These are phyloP conservation scores for Tulasnella sp. DNA, from an alignment of 768 basidiomycete genomes.

Conservation along the genomic window DNA sequence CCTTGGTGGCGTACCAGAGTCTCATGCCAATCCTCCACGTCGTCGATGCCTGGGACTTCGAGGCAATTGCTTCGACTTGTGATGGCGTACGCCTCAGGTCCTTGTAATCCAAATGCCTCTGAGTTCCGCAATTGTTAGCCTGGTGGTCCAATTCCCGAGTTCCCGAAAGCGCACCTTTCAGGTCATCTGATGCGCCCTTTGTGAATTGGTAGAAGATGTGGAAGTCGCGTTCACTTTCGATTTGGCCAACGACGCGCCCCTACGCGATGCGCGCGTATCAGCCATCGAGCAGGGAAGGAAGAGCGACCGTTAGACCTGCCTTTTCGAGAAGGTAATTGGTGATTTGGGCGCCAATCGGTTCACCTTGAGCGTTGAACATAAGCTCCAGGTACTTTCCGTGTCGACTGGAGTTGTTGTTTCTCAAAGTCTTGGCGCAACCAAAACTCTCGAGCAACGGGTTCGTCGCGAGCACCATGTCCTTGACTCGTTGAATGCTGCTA, in stretches of 20 bases:
- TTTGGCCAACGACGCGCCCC: conserved; percentile 92
- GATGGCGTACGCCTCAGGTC: conserved; percentile 92
- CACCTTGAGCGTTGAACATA: conserved; percentile 92
- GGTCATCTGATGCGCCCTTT: conserved; percentile 83
- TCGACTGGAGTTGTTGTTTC: conserved; percentile 97
- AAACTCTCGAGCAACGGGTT: conserved; percentile 97
- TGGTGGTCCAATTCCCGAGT: neutral
- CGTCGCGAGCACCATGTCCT: conserved; percentile 99
- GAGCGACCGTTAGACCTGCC: neutral
- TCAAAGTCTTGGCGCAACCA: conserved; percentile 96
- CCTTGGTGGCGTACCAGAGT: conserved; percentile 57
- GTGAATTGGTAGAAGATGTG: conserved; percentile 99
- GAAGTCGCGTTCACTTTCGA: conserved; percentile 93
- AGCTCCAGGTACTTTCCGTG: conserved; percentile 99
- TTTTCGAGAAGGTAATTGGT: conserved; percentile 93
- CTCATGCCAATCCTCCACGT: conserved; percentile 78
- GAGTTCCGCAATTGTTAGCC: conserved; percentile 13
- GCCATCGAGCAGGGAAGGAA: neutral
- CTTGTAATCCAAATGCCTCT: conserved; percentile 95
- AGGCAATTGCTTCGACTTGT: conserved; percentile 90
- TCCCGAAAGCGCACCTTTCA: conserved; percentile 61
- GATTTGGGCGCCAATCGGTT: conserved; percentile 95
- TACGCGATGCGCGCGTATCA: conserved; percentile 35
- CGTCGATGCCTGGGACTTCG: conserved; percentile 86
- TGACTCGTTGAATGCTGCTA: conserved; percentile 92